Evolutionary conservation across 345 rosid genomes (phyloP).

Genomic region (Fremontodendron californicum): DNA sequence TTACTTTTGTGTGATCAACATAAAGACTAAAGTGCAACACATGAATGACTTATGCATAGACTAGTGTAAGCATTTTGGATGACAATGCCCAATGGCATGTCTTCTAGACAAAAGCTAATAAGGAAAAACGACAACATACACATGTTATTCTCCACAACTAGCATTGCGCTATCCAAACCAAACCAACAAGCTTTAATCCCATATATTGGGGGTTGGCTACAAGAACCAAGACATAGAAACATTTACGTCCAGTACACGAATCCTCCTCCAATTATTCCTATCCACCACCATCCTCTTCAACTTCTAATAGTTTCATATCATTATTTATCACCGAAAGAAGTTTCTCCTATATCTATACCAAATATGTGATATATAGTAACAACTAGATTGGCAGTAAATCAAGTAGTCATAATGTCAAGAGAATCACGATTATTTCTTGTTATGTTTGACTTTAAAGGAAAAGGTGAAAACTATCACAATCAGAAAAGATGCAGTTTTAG

Average conservation of each 20-base stretch:
- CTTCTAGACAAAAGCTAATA: neutral
- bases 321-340: too few species aligned
- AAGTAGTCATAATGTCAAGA: too few species aligned
- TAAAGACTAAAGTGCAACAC: neutral
- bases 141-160: neutral
- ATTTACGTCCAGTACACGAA: too few species aligned
- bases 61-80: slow-evolving; percentile 1
- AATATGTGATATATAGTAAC: neutral
- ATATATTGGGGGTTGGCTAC: too few species aligned
- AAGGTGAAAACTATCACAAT: neutral
- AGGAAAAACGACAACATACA: neutral
- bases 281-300: too few species aligned
- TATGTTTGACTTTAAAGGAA: neutral
- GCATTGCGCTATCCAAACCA: neutral
- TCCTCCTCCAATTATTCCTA: too few species aligned
- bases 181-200: too few species aligned
- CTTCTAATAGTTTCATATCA: too few species aligned
- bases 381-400: neutral
- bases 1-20: neutral
- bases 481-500: slow-evolving; percentile 1
- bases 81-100: neutral
- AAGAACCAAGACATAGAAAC: too few species aligned
- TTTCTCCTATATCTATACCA: neutral
- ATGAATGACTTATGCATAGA: neutral
- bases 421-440: slow-evolving; percentile 22